A percentile compares a stretch with the other conserved stretches of the same genome.
phyloP scores from a whole-genome alignment of 306 rosid genomes.

The Medicago ruthenica region DNA sequence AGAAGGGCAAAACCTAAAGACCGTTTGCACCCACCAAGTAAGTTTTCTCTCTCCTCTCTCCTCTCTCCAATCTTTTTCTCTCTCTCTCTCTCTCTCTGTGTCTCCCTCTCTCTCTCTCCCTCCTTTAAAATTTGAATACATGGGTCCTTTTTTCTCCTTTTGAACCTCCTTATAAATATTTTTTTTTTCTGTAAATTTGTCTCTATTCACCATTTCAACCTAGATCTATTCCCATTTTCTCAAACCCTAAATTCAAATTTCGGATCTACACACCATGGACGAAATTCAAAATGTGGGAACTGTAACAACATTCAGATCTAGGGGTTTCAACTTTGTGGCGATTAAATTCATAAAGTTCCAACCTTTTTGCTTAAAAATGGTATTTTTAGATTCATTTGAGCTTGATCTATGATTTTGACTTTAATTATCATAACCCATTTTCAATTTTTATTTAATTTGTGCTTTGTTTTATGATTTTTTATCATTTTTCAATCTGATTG shows the following conservation, averaged over 20 bases:
- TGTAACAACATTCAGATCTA: conserved; percentile 39
- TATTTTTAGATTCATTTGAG: conserved; percentile 22
- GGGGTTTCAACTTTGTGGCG: conserved; percentile 47
- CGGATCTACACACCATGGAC: conserved; percentile 47
- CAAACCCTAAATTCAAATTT: conserved; percentile 41
- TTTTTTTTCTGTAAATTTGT: conserved; percentile 38
- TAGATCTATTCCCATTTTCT: conserved; percentile 49
- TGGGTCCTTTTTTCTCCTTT: conserved; percentile 78
- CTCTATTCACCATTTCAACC: conserved; percentile 35
- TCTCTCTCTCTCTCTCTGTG: conserved; percentile 47
- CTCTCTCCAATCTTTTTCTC: conserved; percentile 54
- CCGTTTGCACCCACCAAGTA: conserved; percentile 99
- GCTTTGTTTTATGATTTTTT: conserved; percentile 39
- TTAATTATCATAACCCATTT: conserved; percentile 1
- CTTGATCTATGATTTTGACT: conserved; percentile 33
- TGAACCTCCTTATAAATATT: conserved; percentile 49
- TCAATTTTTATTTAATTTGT: conserved; percentile 18
- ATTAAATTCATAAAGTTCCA: conserved; percentile 37
- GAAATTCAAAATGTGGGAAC: conserved; percentile 45
- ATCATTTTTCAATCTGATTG: conserved; percentile 33
- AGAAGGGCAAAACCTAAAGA: conserved; percentile 98
- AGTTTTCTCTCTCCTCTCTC: conserved; percentile 79
- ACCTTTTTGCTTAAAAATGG: conserved; percentile 31
- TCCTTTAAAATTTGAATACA: conserved; percentile 67
- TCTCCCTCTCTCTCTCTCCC: conserved; percentile 45